Percentiles rank a stretch among this genome's conserved stretches.
Evolutionary conservation across 345 rosid species (phyloP).

Genomic region (Lumnitzera racemosa): DNA sequence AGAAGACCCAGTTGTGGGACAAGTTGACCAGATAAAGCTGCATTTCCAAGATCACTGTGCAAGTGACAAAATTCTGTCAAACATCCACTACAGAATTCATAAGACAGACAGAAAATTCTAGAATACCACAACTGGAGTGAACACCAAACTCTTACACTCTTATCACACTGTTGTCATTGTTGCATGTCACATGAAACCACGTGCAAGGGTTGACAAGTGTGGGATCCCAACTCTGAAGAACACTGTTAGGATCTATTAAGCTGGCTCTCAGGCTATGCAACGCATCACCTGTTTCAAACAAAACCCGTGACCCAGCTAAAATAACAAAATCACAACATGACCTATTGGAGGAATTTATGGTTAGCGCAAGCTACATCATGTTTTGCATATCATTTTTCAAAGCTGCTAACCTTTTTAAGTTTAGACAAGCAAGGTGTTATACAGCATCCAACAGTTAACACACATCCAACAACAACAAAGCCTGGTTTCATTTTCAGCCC

Average conservation of each 20-base stretch:
- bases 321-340: neutral
- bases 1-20: slow-evolving; percentile 91
- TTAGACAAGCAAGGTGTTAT: too few relatives aligned
- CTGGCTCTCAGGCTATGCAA: slow-evolving; percentile 72
- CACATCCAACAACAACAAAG: too few relatives aligned
- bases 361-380: too few relatives aligned
- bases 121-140: neutral
- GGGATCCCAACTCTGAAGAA: slow-evolving; percentile 97
- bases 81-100: neutral
- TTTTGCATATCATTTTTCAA: too few relatives aligned
- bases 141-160: slow-evolving; percentile 56
- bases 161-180: slow-evolving; percentile 90
- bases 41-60: slow-evolving; percentile 90
- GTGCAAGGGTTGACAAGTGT: slow-evolving; percentile 97
- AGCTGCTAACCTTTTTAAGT: too few relatives aligned
- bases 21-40: slow-evolving; percentile 86
- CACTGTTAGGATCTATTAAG: slow-evolving; percentile 80
- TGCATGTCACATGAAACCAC: slow-evolving; percentile 95
- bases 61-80: slow-evolving; percentile 4
- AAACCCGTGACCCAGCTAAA: too few relatives aligned
- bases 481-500: too few relatives aligned
- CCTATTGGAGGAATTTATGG: neutral
- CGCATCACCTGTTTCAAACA: slow-evolving; percentile 74
- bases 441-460: too few relatives aligned
- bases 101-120: neutral